These are phyloP conservation scores for Aphanoascus verrucosus DNA, from an alignment of 2,329 filamentous ascomycete genomes.

Conservation along the genomic window DNA sequence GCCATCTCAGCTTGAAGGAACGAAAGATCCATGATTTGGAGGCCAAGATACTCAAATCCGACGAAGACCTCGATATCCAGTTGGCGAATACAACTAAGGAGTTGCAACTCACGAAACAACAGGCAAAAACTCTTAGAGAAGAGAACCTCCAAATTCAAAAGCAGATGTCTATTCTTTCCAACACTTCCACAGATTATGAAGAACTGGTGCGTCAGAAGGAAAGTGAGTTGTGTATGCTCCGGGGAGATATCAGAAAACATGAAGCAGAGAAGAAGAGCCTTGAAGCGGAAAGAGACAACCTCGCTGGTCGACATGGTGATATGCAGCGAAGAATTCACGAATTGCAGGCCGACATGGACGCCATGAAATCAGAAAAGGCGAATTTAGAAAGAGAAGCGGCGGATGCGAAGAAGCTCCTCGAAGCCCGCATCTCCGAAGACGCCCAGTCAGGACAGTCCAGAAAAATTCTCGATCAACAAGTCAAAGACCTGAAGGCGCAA, in stretches of 20 bases:
- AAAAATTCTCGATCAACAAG: constrained; percentile 74
- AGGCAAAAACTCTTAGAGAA: constrained; percentile 63
- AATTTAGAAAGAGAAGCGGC: constrained; percentile 80
- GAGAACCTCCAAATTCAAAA: constrained; percentile 77
- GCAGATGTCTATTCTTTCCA: constrained; percentile 75
- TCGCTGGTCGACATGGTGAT: constrained; percentile 68
- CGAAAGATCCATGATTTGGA: constrained; percentile 83
- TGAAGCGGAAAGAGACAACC: constrained; percentile 63
- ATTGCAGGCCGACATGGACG: constrained; percentile 76
- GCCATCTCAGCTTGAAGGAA: constrained; percentile 78
- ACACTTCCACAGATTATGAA: constrained; percentile 89
- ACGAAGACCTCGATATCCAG: constrained; percentile 83
- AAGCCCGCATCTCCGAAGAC: constrained; percentile 82
- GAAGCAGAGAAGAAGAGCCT: constrained; percentile 69
- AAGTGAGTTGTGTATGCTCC: constrained; percentile 76
- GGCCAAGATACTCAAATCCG: constrained; percentile 66
- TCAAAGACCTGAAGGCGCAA: constrained; percentile 74
- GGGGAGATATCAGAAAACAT: constrained; percentile 70
- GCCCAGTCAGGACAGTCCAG: constrained; percentile 71
- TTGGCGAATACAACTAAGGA: constrained; percentile 69
- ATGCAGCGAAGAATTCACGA: constrained; percentile 67
- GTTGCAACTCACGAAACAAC: constrained; percentile 58
- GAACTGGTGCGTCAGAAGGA: constrained; percentile 89
- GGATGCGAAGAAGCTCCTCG: constrained; percentile 75
- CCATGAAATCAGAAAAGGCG: constrained; percentile 69